Percentiles rank a stretch among this genome's conserved stretches.
phyloP scores from a whole-genome alignment of 2,329 filamentous ascomycete species.

The Curvularia verruculosa region DNA sequence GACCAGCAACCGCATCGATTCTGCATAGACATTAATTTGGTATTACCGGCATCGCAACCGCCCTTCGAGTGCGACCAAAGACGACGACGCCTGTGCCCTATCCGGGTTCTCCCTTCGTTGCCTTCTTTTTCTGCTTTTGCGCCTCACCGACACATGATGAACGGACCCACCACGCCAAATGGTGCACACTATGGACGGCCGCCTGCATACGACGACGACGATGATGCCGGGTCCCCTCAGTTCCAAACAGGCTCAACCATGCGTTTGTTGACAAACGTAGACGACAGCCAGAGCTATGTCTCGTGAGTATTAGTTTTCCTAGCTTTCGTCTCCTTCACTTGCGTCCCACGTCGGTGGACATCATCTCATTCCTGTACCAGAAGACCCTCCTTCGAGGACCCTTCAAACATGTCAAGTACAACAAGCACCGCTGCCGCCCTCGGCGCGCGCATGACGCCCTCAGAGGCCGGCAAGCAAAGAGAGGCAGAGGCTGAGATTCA shows the following conservation, averaged over 20 bases:
- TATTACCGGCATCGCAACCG: conserved; percentile 20
- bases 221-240: conserved; percentile 40
- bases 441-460: conserved; percentile 34
- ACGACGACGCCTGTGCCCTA: conserved; percentile 4
- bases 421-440: conserved; percentile 44
- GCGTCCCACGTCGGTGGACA: conserved; percentile 22
- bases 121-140: conserved; percentile 6
- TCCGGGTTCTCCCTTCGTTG: not conserved
- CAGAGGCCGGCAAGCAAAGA: conserved; percentile 39
- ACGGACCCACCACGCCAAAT: conserved; percentile 43
- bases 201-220: conserved; percentile 55
- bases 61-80: conserved; percentile 11
- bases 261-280: conserved; percentile 57
- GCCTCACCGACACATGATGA: conserved; percentile 32
- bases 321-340: conserved; percentile 31
- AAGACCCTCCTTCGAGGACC: conserved; percentile 38
- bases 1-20: conserved; percentile 19
- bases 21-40: conserved; percentile 24
- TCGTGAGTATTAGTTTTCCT: conserved; percentile 49
- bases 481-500: conserved; percentile 50
- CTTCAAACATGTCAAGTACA: conserved; percentile 43
- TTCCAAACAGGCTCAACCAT: conserved; percentile 54
- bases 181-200: conserved; percentile 49
- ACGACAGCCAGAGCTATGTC: conserved; percentile 51
- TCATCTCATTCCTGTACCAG: conserved; percentile 30